Evolutionary conservation across 768 basidiomycete species (phyloP).

Genomic region (Kwoniella shandongensis): DNA sequence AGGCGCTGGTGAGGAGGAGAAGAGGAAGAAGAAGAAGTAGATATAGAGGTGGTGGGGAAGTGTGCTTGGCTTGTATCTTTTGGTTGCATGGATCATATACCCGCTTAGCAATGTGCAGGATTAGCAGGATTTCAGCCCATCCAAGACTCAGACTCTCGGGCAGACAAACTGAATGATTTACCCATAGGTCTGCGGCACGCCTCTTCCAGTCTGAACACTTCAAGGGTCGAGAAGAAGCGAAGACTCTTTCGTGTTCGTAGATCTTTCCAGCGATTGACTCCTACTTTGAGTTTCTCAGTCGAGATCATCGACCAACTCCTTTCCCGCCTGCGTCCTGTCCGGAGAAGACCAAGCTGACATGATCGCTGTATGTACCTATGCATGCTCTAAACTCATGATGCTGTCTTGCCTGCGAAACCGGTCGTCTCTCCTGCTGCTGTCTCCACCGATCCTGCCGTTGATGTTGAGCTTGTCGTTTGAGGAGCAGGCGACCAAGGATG

Average conservation of each 20-base stretch:
- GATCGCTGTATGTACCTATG: background rate
- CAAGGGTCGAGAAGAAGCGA: too few species aligned
- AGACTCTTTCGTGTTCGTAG: too few species aligned
- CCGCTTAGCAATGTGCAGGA: background rate
- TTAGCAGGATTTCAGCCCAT: background rate
- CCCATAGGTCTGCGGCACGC: too few species aligned
- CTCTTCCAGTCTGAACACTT: too few species aligned
- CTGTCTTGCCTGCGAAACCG: slow-evolving; percentile 1
- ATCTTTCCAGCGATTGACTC: too few species aligned
- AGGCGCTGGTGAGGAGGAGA: slow-evolving; percentile 1
- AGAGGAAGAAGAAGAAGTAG: slow-evolving; percentile 12
- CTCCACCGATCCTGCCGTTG: slow-evolving; percentile 7
- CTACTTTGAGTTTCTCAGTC: too few species aligned
- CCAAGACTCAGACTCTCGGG: too few species aligned
- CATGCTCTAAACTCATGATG: background rate
- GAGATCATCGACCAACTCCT: too few species aligned
- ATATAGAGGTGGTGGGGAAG: too few species aligned
- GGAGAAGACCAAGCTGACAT: too few species aligned
- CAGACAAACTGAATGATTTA: too few species aligned
- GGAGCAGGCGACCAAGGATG: slow-evolving; percentile 31
- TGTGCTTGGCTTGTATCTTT: background rate
- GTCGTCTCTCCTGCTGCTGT: background rate
- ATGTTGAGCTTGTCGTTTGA: slow-evolving; percentile 2
- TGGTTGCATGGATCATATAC: background rate
- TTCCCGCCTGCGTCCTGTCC: too few species aligned